Evolutionary conservation across 2,329 filamentous ascomycete genomes (phyloP).

Genomic region (Periconia macrospinosa): DNA sequence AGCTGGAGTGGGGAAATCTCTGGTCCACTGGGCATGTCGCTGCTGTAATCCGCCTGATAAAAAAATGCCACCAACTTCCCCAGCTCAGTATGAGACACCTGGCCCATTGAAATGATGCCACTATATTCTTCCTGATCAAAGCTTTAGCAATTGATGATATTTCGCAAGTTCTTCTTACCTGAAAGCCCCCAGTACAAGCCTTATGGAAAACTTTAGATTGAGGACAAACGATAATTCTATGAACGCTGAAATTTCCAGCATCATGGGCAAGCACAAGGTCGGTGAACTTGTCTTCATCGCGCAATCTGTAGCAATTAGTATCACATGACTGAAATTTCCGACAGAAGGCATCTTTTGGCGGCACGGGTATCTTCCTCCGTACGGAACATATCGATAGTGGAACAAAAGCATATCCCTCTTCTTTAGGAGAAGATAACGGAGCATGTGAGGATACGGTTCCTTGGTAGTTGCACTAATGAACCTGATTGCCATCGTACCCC

Average conservation of each 20-base stretch:
- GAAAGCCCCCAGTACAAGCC: neutral
- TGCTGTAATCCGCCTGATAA: no score
- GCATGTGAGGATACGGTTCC: neutral
- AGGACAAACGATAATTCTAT: neutral
- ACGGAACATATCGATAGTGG: neutral
- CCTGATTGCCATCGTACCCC: neutral
- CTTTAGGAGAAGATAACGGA: neutral
- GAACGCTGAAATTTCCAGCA: neutral
- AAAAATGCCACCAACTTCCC: no score
- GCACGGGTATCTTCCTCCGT: neutral
- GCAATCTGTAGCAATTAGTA: neutral
- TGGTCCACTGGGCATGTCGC: no score
- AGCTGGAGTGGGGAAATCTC: no score
- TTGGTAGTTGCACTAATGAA: neutral
- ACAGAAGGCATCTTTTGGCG: no score
- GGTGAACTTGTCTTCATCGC: neutral
- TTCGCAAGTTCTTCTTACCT: neutral
- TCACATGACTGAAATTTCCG: no score
- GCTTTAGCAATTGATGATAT: no score
- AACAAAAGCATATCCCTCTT: no score
- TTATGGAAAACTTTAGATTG: neutral
- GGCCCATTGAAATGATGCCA: no score
- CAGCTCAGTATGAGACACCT: no score
- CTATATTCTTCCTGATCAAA: no score
- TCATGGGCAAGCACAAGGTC: neutral